A percentile compares a stretch with the other conserved stretches of the same genome.
phyloP scores from a whole-genome alignment of 495 filamentous ascomycete species.

The Aspergillus affinis region DNA sequence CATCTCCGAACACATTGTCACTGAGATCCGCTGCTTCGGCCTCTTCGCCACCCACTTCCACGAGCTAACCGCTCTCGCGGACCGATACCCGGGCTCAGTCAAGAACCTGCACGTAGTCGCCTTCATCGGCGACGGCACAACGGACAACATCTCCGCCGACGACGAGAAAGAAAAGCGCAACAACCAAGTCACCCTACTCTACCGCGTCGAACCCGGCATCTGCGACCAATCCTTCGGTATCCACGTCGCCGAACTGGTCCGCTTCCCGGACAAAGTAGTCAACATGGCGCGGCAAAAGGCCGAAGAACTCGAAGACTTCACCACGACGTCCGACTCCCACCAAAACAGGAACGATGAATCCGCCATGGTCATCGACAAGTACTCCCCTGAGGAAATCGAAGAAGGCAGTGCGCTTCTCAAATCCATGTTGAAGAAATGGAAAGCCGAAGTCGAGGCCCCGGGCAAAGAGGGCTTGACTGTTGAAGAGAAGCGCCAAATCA shows the following conservation, averaged over 20 bases:
- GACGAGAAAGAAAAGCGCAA: slow-evolving; percentile 45
- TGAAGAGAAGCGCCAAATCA: slow-evolving; percentile 74
- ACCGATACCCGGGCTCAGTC: slow-evolving; percentile 76
- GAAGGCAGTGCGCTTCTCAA: slow-evolving; percentile 87
- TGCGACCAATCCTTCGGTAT: slow-evolving; percentile 98
- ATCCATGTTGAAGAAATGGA: slow-evolving; percentile 83
- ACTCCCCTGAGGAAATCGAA: slow-evolving; percentile 83
- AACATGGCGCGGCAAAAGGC: slow-evolving; percentile 98
- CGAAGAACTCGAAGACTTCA: slow-evolving; percentile 96
- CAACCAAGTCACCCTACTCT: slow-evolving; percentile 90
- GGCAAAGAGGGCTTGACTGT: slow-evolving; percentile 55
- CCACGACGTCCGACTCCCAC: slow-evolving; percentile 26
- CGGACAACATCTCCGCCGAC: slow-evolving; percentile 21
- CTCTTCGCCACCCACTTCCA: slow-evolving; percentile 99
- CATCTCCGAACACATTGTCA: slow-evolving; percentile 96
- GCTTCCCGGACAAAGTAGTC: slow-evolving; percentile 97
- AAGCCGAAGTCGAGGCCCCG: slow-evolving; percentile 68
- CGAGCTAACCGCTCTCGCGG: slow-evolving; percentile 86
- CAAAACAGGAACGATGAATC: slow-evolving; percentile 60
- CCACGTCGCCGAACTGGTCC: slow-evolving; percentile 94
- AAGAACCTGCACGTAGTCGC: slow-evolving; percentile 95
- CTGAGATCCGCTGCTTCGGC: slow-evolving; percentile 87
- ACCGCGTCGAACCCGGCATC: slow-evolving; percentile 92
- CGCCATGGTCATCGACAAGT: slow-evolving; percentile 46
- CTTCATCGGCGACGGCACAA: slow-evolving; percentile 69